Conservation (phyloP, 257 asterid species). For the Plantago elongata region DNA sequence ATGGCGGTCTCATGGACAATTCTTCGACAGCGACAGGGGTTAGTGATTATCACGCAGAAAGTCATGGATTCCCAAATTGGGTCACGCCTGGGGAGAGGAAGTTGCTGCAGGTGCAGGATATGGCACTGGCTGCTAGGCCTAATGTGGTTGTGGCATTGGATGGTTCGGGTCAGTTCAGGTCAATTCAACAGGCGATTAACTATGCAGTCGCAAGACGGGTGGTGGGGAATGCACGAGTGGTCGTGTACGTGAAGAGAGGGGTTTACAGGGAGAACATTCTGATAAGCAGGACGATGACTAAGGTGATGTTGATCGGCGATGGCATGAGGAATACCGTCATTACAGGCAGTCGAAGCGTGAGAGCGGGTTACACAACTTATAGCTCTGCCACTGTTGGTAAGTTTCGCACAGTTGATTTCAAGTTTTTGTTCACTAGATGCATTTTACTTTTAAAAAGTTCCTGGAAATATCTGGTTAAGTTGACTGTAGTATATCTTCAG, state of each 20-base stretch:
- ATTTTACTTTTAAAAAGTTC: background rate
- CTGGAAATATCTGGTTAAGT: no score
- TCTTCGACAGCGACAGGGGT: background rate
- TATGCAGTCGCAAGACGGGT: conserved; percentile 35
- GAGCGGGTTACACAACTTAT: conserved; percentile 64
- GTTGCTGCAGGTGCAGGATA: conserved; percentile 22
- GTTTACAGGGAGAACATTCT: conserved; percentile 59
- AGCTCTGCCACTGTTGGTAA: conserved; percentile 81
- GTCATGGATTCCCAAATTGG: conserved; percentile 44
- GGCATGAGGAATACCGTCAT: conserved; percentile 59
- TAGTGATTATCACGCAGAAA: background rate
- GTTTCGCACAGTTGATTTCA: no score
- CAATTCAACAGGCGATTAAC: conserved; percentile 63
- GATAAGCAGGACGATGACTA: conserved; percentile 43
- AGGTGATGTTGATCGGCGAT: conserved; percentile 72
- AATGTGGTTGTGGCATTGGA: conserved; percentile 56
- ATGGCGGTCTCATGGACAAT: conserved; percentile 31
- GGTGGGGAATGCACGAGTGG: conserved; percentile 39
- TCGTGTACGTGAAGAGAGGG: conserved; percentile 67
- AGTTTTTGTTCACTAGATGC: background rate
- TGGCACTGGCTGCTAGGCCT: conserved; percentile 28
- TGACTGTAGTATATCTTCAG: no score
- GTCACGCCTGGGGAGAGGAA: conserved; percentile 32
- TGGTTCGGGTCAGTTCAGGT: conserved; percentile 61
- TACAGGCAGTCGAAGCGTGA: conserved; percentile 60